Conservation (phyloP, 108 stramenopile genomes). For the Parietichytrium sp. region DNA sequence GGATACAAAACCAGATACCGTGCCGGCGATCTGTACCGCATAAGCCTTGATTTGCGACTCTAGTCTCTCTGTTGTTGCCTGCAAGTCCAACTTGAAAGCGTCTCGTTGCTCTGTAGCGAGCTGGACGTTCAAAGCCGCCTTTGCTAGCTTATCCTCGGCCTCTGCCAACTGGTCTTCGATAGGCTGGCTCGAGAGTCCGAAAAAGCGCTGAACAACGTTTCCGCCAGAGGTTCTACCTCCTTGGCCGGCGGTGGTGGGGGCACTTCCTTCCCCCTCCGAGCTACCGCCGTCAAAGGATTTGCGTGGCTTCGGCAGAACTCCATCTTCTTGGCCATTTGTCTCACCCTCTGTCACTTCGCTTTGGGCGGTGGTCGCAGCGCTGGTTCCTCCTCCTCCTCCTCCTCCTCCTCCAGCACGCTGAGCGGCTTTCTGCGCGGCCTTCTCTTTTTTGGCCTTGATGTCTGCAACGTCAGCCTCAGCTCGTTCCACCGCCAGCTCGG, state of each 20-base stretch:
- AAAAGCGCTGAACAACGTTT: constrained; percentile 6
- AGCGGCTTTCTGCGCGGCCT: no score
- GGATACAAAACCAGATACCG: constrained; percentile 21
- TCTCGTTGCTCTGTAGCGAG: constrained; percentile 20
- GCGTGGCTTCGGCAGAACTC: no score
- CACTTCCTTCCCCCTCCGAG: no score
- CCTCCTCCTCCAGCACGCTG: no score
- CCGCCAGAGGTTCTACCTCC: not conserved
- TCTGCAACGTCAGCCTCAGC: constrained; percentile 1
- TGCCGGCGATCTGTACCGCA: constrained; percentile 35
- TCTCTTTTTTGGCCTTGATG: not conserved
- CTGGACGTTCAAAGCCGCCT: not conserved
- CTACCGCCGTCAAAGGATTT: no score
- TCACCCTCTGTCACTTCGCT: no score
- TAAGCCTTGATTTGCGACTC: constrained; percentile 16
- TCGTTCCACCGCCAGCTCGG: not conserved
- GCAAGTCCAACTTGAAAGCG: not conserved
- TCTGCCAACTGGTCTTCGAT: not conserved
- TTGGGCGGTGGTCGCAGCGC: no score
- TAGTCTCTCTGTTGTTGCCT: not conserved
- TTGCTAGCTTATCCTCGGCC: not conserved
- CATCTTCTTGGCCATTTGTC: no score
- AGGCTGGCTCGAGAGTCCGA: not conserved
- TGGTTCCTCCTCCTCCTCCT: no score
- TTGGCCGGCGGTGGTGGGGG: no score